Base-by-base conservation (phyloP, 140 eudicot genomes). In the Cichorium intybus region DNA sequence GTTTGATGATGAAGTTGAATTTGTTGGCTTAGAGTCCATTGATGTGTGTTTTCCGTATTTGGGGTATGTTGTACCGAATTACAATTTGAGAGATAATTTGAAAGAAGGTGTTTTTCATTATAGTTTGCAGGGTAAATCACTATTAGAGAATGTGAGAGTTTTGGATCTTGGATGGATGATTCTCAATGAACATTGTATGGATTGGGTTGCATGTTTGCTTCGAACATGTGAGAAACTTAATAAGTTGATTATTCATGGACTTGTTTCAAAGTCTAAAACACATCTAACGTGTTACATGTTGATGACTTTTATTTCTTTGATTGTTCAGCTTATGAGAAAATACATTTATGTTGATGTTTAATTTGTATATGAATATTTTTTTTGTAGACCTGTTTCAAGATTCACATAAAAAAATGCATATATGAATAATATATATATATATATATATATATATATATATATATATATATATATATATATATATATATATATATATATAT, bases 111-210 rank as follows among this genome's bases (percentile, higher is more conserved):
- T 71, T 21, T 72, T 83, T 60, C 89, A 81, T 56, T 84, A 81
- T 63, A 77, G 92, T 43, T 68, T 86, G 52, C 84, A 79, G 35
- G 93, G 89, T 1, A 70, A 78, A 9, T 77, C 75, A 53, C 63
- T n/a, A 27, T 31, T 89, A 41, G 82, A 84, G 10, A 83, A 86
- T 77, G 89, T 89, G 68, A 76, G 56, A 17, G 79, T 77, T 10
- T 65, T 89, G 85, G 97, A 89, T 62, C 81, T 89, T 49, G 97
- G 95, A 58, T 89, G 92, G 92, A 86, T 87, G 1, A 80, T 75
- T n/a, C 78, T 89, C 46, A 82, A 69, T 75, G 89, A 89, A 57
- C 81, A 80, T n/a, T 86, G 86, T 72, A 43, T 81, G 5, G 71
- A 79, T 39, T 89, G 95, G 93, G 87, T 89, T 5, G 76, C 83